phyloP scores from a whole-genome alignment of 345 rosid species.

The Boechera stricta region DNA sequence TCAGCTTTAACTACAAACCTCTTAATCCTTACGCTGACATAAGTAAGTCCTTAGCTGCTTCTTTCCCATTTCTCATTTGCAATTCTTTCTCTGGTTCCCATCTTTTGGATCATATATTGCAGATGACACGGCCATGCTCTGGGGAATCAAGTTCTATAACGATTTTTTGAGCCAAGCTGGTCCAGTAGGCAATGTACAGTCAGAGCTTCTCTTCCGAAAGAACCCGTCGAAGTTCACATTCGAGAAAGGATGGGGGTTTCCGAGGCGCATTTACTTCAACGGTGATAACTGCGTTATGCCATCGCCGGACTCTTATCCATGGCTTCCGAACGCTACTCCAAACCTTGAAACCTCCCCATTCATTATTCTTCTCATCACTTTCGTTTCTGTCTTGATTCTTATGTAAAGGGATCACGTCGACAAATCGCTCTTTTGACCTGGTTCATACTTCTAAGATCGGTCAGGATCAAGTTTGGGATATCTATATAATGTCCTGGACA shows the following conservation, averaged over 20 bases:
- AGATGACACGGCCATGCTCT: conserved; percentile 90
- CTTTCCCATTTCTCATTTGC: background rate
- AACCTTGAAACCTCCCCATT: conserved; percentile 37
- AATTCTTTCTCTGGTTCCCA: background rate
- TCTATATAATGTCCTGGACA: background rate
- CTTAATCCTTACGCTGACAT: conserved; percentile 62
- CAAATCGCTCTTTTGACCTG: background rate
- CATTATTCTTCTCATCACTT: conserved; percentile 37
- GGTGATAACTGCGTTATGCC: conserved; percentile 95
- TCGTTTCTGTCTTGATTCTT: conserved; percentile 52
- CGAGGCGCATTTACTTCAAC: conserved; percentile 84
- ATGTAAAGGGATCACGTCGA: conserved; percentile 39
- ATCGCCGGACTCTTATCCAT: conserved; percentile 80
- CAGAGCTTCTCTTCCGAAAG: conserved; percentile 84
- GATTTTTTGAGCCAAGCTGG: conserved; percentile 85
- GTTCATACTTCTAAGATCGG: conserved; percentile 7
- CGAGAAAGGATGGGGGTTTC: conserved; percentile 93
- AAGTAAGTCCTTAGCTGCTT: conserved; percentile 58
- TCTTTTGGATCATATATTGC: conserved; percentile 18
- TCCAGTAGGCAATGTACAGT: conserved; percentile 77
- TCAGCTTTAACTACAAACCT: conserved; percentile 74
- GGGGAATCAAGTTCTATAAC: conserved; percentile 79
- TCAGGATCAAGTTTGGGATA: background rate
- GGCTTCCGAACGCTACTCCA: conserved; percentile 72
- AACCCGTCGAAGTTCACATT: conserved; percentile 65